Evolutionary conservation across 2,329 filamentous ascomycete genomes (phyloP).

Genomic region (Talaromyces sp.): DNA sequence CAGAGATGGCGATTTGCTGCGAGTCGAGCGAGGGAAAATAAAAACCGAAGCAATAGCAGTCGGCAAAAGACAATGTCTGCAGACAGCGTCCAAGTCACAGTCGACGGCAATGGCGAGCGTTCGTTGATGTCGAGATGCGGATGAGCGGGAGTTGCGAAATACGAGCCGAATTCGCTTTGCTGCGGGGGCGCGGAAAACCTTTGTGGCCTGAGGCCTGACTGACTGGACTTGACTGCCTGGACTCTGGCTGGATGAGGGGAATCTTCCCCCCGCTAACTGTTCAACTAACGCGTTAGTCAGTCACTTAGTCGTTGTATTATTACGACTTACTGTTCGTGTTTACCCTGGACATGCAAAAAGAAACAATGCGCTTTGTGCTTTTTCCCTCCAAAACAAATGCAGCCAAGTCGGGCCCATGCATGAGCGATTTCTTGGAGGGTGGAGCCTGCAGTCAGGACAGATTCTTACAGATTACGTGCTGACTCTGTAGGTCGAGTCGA

Average conservation of each 20-base stretch:
- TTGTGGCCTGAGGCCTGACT: neutral
- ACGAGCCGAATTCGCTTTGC: neutral
- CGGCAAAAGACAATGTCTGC: too few species aligned
- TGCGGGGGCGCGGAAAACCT: neutral
- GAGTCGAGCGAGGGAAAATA: neutral
- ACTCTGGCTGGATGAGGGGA: neutral
- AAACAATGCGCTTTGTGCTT: neutral
- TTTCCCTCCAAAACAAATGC: neutral
- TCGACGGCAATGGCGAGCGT: neutral
- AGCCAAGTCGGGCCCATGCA: neutral
- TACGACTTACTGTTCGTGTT: too few species aligned
- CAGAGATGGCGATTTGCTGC: neutral
- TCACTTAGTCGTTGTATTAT: neutral
- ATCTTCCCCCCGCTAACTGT: neutral
- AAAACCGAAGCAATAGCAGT: neutral
- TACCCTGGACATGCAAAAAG: too few species aligned
- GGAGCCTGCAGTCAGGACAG: neutral
- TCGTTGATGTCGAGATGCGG: neutral
- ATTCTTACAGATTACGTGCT: neutral
- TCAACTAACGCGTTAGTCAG: neutral
- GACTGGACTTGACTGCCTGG: neutral
- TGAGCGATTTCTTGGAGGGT: neutral
- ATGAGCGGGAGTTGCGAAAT: neutral
- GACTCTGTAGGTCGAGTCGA: neutral
- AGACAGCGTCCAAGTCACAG: too few species aligned